Base-by-base conservation (phyloP, 1,139 yeast genomes). In the Magnusiomyces tetraspermus region DNA sequence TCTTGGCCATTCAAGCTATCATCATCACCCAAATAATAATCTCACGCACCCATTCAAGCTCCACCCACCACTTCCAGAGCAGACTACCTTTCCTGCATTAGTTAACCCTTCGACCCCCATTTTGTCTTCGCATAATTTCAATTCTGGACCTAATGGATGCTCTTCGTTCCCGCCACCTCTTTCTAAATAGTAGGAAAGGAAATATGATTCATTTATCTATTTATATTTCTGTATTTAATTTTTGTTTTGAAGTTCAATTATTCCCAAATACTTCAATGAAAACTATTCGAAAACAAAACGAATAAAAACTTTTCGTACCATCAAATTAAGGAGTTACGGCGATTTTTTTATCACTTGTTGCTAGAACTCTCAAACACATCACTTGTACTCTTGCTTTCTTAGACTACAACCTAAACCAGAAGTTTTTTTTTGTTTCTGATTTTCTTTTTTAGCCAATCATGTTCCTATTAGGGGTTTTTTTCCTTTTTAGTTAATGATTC, bases 121-220 rank as follows among this genome's bases (percentile, higher is more conserved):
- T 26, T 22, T 24, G 6, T 15, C 10, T 37, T 22, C 22, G 17
- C 17, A 44, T 33, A 44, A 24, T 22, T 22, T 13, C 43, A 22
- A 4, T 40, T n/a, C 24, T 48, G 50, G 33, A 17, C 23, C 42
- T n/a, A 30, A 48, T 30, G 31, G 51, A 31, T 24, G 17, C 22
- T 26, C 23, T 15, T 48, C 40, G 3, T 48, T 10, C 26, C 48
- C 51, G 4, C 43, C 43, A 2, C 43, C 50, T n/a, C 17, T n/a
- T n/a, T n/a, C n/a, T n/a, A n/a, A n/a, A 28, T 8, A 28, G 31
- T 8, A 28, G 6, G 11, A 8, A 8, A 28, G 11, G 6, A 28
- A 28, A 28, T 28, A 28, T 28, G 11, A 28, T 28, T 28, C 11
- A 8, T 6, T 28, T 6, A 8, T 28, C 11, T 28, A 8, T 28